Base-by-base conservation (phyloP, 306 rosid genomes). In the Inga leiocalycina region DNA sequence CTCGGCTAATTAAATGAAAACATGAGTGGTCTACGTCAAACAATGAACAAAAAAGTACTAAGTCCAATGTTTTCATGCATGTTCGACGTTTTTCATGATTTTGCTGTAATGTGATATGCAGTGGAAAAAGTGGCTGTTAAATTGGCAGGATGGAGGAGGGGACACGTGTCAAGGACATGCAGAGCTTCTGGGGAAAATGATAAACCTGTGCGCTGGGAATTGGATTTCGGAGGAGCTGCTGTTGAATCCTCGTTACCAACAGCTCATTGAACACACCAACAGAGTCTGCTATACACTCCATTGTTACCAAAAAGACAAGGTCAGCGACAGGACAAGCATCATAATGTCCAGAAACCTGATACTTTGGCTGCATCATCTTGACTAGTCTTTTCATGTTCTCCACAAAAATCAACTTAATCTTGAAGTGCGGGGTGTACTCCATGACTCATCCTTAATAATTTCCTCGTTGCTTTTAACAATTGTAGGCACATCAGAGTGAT, bases 51-150 rank as follows among this genome's bases (percentile, higher is more conserved):
- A 2, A 45, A 43, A 75, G 76, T 79, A 75, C 52, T 13, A 71
- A 32, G 43, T 76, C 46, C 39, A 73, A 46, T 81, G 32, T 66
- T 39, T 10, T 45, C 59, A 52, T 45, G 48, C 32, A 8, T 24
- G 81, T 68, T 65, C 68, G 45, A 75, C 35, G 19, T 14, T 17
- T 45, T n/a, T 1, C 22, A 6, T 75, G 74, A 34, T 71, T 74
- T 48, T 54, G 13, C 17, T 82, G 49, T 65, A 19, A 51, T 82
- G 49, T 65, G 15, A 46, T 68, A 12, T 64, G 20, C 51, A 97
- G 97, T 97, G 98, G 99, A 80, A 83, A 77, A 88, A 89, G 61
- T 97, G 98, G 99, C 83, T 97, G 44, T 69, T 87, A 56, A 88
- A 81, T 79, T 97, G 99, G 97, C 74, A 89, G 75, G 82, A 75